phyloP scores from a whole-genome alignment of 805 yeast genomes.

The Suhomyces pyralidae region DNA sequence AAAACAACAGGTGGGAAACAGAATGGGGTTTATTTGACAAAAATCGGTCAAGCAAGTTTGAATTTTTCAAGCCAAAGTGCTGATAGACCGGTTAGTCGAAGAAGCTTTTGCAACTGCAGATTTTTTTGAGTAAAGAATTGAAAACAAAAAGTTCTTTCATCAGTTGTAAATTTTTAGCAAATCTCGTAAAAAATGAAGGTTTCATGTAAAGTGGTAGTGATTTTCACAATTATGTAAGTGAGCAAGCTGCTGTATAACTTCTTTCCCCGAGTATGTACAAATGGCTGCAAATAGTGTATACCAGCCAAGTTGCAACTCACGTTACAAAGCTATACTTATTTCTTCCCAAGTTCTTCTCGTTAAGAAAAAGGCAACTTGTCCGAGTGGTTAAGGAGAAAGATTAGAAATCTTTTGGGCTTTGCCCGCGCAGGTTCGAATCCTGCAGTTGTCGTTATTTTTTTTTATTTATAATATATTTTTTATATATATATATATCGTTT shows the following conservation, averaged over 20 bases:
- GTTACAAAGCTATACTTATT: neutral
- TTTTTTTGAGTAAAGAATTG: neutral
- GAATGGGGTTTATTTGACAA: constrained; percentile 65
- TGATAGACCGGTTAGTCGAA: neutral
- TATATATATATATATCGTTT: too few species aligned
- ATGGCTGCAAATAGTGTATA: neutral
- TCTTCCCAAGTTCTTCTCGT: too few species aligned
- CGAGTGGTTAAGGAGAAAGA: constrained; percentile 60
- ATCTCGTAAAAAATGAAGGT: neutral
- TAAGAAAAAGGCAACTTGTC: constrained; percentile 44
- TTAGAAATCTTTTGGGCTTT: constrained; percentile 58
- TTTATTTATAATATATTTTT: too few species aligned
- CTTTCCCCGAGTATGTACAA: neutral
- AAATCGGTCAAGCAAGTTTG: constrained; percentile 46
- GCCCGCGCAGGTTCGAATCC: constrained; percentile 65
- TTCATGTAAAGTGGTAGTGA: neutral
- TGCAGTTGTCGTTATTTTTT: constrained; percentile 51
- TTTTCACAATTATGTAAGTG: neutral
- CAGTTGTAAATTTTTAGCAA: neutral
- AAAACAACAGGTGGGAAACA: constrained; percentile 57
- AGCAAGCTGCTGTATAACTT: neutral
- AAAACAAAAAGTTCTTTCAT: too few species aligned
- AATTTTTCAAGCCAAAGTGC: constrained; percentile 4
- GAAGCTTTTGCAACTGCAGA: neutral
- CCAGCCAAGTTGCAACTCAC: neutral